These are phyloP conservation scores for Xanthoceras sorbifolium DNA, from an alignment of 345 rosid species.

Conservation along the genomic window DNA sequence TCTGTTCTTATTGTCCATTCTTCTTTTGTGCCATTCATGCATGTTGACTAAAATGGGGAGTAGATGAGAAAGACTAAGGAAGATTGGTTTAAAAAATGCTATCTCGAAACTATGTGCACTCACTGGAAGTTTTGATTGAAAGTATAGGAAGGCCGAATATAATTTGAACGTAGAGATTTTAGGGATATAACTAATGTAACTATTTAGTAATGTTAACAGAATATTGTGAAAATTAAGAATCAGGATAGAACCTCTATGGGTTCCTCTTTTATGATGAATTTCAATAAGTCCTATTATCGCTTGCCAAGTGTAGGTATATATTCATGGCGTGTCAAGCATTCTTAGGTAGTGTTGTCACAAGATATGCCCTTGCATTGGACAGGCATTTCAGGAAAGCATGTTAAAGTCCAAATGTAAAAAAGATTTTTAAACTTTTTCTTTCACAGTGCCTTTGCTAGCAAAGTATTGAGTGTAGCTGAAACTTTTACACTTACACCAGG, in stretches of 20 bases:
- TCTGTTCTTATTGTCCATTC: constrained; percentile 5
- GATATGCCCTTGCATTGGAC: not conserved
- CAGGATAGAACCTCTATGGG: not conserved
- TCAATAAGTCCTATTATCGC: not conserved
- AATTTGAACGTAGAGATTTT: not conserved
- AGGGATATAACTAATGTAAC: not conserved
- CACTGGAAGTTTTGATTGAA: not conserved
- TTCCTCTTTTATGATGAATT: not conserved
- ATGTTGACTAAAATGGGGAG: not conserved
- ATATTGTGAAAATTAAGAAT: not conserved
- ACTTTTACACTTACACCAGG: not conserved
- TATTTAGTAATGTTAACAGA: not conserved
- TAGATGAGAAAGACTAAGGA: not conserved
- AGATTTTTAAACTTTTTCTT: constrained; percentile 1
- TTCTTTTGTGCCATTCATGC: not conserved
- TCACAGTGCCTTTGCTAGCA: not conserved
- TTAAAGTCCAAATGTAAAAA: not conserved
- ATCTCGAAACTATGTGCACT: not conserved
- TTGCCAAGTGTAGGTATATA: not conserved
- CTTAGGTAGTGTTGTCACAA: not conserved
- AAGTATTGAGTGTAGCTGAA: not conserved
- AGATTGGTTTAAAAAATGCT: not conserved
- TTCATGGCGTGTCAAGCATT: not conserved
- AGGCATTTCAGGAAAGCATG: constrained; percentile 1
- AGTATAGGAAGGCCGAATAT: not conserved